These are phyloP conservation scores for Lachancea kluyveri DNA, from an alignment of 805 yeast species.

Conservation along the genomic window DNA sequence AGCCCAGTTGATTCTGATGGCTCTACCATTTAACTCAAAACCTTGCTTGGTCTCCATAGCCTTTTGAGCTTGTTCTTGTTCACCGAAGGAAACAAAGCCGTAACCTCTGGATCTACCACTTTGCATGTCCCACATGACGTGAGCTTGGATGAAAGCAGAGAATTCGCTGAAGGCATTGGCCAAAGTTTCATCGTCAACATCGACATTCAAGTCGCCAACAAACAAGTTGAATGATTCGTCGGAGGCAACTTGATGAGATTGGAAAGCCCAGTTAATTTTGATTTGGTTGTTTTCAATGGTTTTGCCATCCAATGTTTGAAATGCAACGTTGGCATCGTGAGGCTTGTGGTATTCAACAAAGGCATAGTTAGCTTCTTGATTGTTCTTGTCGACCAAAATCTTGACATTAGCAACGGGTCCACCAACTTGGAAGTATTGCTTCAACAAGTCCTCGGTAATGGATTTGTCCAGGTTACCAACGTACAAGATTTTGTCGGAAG, in stretches of 20 bases:
- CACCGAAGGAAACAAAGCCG: slow-evolving; percentile 77
- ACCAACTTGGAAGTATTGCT: slow-evolving; percentile 54
- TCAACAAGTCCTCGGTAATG: slow-evolving; percentile 56
- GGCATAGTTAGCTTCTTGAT: slow-evolving; percentile 70
- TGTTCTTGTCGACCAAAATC: slow-evolving; percentile 69
- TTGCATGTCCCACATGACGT: slow-evolving; percentile 97
- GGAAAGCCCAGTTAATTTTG: slow-evolving; percentile 77
- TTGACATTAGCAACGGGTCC: slow-evolving; percentile 62
- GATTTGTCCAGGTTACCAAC: slow-evolving; percentile 68
- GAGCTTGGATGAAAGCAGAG: slow-evolving; percentile 67
- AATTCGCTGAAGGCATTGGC: slow-evolving; percentile 50
- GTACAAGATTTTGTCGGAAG: slow-evolving; percentile 64
- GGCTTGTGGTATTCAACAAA: slow-evolving; percentile 67
- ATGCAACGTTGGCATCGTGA: slow-evolving; percentile 55
- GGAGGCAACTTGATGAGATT: slow-evolving; percentile 59
- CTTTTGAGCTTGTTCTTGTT: slow-evolving; percentile 61
- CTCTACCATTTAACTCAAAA: slow-evolving; percentile 60
- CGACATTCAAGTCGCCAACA: slow-evolving; percentile 80
- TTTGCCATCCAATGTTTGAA: slow-evolving; percentile 53
- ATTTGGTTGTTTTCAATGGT: slow-evolving; percentile 49
- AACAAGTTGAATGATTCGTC: slow-evolving; percentile 66
- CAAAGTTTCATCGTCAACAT: slow-evolving; percentile 73
- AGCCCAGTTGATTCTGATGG: slow-evolving; percentile 86
- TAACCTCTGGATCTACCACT: slow-evolving; percentile 88
- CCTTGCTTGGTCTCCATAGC: slow-evolving; percentile 77